phyloP scores from a whole-genome alignment of 2,329 filamentous ascomycete species.

The Arthrobotrys sinensis region DNA sequence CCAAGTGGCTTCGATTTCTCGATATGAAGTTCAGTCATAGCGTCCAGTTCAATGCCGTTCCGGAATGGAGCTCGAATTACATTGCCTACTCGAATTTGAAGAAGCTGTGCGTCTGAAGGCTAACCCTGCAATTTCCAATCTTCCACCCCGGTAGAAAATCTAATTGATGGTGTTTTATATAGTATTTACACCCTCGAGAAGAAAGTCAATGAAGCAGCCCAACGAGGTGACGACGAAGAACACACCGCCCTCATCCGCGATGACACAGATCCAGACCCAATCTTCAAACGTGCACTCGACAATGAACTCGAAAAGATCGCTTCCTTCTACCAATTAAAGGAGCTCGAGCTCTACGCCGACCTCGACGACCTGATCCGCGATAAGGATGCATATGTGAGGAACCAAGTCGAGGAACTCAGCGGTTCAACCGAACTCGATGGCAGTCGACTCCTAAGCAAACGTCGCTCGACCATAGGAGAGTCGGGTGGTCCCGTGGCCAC shows the following conservation, averaged over 20 bases:
- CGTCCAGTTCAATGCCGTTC: constrained; percentile 98
- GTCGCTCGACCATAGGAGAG: constrained; percentile 7
- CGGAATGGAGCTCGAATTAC: constrained; percentile 99
- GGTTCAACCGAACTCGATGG: constrained; percentile 54
- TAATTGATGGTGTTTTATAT: constrained; percentile 23
- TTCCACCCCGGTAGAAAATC: neutral
- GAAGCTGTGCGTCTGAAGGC: constrained; percentile 82
- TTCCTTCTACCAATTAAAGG: constrained; percentile 90
- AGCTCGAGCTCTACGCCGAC: constrained; percentile 87
- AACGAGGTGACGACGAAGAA: constrained; percentile 78
- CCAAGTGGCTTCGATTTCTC: constrained; percentile 74
- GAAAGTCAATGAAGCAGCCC: constrained; percentile 70
- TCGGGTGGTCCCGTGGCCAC: constrained; percentile 4
- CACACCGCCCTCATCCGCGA: constrained; percentile 83
- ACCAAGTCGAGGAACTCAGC: constrained; percentile 68
- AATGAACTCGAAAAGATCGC: constrained; percentile 94
- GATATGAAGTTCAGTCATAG: constrained; percentile 99
- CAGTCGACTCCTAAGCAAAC: constrained; percentile 35
- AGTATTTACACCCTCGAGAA: constrained; percentile 98
- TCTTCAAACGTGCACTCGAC: constrained; percentile 86
- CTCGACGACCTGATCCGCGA: constrained; percentile 83
- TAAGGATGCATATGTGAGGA: constrained; percentile 77
- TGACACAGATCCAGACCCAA: constrained; percentile 80
- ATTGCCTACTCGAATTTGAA: constrained; percentile 99
- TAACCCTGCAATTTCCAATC: too few species aligned